Evolutionary conservation across 352 stramenopile genomes (phyloP).

Genomic region (Globisporangium ultimum): DNA sequence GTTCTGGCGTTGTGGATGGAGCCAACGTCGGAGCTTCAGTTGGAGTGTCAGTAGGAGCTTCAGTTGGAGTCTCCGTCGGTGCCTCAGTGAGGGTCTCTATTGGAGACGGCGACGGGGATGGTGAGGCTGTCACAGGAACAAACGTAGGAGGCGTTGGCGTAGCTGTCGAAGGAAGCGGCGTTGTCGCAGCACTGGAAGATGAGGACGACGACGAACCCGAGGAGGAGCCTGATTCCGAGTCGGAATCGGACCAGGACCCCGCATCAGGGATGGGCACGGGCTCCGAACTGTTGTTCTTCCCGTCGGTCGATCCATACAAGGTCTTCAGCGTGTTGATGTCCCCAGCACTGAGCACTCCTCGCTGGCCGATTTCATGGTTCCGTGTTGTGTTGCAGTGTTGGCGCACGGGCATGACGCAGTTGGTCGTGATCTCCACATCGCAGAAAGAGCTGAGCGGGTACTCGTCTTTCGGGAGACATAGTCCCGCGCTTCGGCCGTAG

Average conservation of each 20-base stretch:
- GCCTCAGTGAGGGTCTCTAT: slow-evolving; percentile 11
- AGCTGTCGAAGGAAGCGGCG: slow-evolving; percentile 15
- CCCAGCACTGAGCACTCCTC: slow-evolving; percentile 44
- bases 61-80: neutral
- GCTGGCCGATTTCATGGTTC: slow-evolving; percentile 55
- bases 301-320: slow-evolving; percentile 46
- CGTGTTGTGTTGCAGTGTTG: slow-evolving; percentile 73
- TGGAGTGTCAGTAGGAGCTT: neutral
- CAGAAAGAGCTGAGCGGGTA: slow-evolving; percentile 66
- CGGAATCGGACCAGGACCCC: neutral
- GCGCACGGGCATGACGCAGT: slow-evolving; percentile 63
- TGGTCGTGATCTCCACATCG: slow-evolving; percentile 55
- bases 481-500: slow-evolving; percentile 52
- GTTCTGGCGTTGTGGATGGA: slow-evolving; percentile 2
- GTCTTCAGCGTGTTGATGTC: slow-evolving; percentile 63
- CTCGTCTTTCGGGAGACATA: slow-evolving; percentile 70
- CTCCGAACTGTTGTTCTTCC: slow-evolving; percentile 21
- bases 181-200: slow-evolving; percentile 9
- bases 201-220: neutral
- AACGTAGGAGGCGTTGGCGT: slow-evolving; percentile 5
- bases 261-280: slow-evolving; percentile 27
- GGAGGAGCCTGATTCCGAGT: neutral
- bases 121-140: neutral
- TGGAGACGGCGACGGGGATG: slow-evolving; percentile 1
- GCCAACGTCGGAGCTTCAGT: neutral